Evolutionary conservation across 345 rosid species (phyloP), one percentile per base, ranked within the genome.

Genomic region (Citrus mangshanensis): DNA sequence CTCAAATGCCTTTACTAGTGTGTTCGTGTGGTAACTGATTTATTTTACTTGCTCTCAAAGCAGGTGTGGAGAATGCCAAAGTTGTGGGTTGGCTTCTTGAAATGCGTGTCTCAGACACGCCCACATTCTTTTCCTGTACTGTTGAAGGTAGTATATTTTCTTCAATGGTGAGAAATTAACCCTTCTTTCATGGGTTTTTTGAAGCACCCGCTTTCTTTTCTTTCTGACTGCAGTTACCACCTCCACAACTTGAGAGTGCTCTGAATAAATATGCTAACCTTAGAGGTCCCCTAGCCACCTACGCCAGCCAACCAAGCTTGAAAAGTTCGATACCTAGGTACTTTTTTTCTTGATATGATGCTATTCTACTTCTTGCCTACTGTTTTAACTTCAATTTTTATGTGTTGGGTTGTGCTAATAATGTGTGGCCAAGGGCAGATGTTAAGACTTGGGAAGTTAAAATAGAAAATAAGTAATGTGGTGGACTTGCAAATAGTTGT

Each of bases 41-140:
- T 68, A 30, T 63, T 38, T 21, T 56, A 14, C 69, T 25, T 77
- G 51, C 68, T 63, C 74, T 76, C 70, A 68, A 58, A 80, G 76
- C 86, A 94, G 99, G 85, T 94, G 51, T 96, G 99, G 99, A 96
- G 91, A 85, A 89, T 94, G 89, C 99, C 99, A 46, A 96, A 96
- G 86, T 77, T 96, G 81, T 96, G 98, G 97, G 98, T 92, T 79
- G 97, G 99, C 76, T 96, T 96, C 85, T 82, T 94, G 88, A 96
- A 96, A 86, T 96, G 98, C 68, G 94, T 91, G 46, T 88, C 97
- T 82, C 99, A 94, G 83, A 96, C 97, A 62, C 92, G 85, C 76
- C 99, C 99, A 6, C 98, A 93, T 91, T 96, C 99, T 68, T 93
- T 88, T 80, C 91, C 78, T 51, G 98, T 94, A 40, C 81, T 94